Evolutionary conservation across 345 rosid species (phyloP).

Genomic region (Brassica incana): DNA sequence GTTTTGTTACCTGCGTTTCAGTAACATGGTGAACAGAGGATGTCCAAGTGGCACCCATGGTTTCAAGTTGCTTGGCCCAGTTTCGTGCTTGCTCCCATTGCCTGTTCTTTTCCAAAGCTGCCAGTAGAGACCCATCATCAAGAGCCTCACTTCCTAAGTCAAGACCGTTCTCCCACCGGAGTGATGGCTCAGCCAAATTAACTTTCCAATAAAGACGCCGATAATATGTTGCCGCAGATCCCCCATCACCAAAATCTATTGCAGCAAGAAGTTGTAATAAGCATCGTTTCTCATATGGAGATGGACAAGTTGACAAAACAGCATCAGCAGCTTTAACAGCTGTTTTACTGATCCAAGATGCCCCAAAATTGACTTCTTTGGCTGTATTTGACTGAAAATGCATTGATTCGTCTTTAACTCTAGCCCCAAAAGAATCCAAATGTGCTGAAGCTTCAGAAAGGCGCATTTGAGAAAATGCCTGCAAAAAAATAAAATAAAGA

Average conservation of each 20-base stretch:
- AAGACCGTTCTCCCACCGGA: conserved; percentile 64
- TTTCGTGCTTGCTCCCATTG: conserved; percentile 98
- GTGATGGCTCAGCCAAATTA: conserved; percentile 85
- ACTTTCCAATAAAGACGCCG: conserved; percentile 87
- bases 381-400: conserved; percentile 53
- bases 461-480: conserved; percentile 99
- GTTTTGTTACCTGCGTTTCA: conserved; percentile 79
- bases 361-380: conserved; percentile 66
- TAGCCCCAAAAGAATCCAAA: conserved; percentile 85
- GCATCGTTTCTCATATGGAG: conserved; percentile 96
- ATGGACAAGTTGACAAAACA: conserved; percentile 81
- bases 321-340: conserved; percentile 95
- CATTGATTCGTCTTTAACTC: conserved; percentile 79
- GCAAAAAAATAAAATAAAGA: conserved; percentile 20
- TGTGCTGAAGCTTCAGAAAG: conserved; percentile 97
- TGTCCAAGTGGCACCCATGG: conserved; percentile 83
- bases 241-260: conserved; percentile 95
- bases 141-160: conserved; percentile 81
- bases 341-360: conserved; percentile 81
- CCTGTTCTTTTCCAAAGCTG: conserved; percentile 76
- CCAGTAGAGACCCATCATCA: conserved; percentile 87
- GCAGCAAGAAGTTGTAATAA: conserved; percentile 87
- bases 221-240: conserved; percentile 72
- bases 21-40: conserved; percentile 85
- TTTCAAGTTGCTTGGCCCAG: conserved; percentile 98